Evolutionary conservation across 306 rosid species (phyloP).

Genomic region (Fragaria iinumae): DNA sequence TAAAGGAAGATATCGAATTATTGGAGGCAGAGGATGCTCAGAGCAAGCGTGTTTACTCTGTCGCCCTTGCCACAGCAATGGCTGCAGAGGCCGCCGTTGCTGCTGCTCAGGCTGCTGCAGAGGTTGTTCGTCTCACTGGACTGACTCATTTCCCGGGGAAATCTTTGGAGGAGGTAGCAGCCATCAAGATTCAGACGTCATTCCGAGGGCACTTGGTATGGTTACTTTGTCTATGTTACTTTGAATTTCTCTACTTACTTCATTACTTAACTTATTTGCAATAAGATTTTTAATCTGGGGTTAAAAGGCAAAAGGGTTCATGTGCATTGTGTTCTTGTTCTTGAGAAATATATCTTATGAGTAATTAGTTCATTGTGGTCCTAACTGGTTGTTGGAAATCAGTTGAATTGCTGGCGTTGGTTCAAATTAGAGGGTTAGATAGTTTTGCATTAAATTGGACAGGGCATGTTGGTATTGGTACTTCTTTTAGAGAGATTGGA

Average conservation of each 20-base stretch:
- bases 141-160: constrained; percentile 34
- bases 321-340: too few relatives aligned
- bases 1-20: constrained; percentile 31
- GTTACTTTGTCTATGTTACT: neutral
- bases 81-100: constrained; percentile 91
- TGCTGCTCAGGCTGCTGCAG: constrained; percentile 76
- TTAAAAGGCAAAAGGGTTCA: neutral
- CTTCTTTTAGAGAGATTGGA: neutral
- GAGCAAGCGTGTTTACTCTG: constrained; percentile 65
- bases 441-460: neutral
- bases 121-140: constrained; percentile 49
- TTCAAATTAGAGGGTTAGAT: constrained; percentile 2
- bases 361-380: neutral
- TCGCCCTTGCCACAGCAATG: constrained; percentile 75
- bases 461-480: constrained; percentile 2
- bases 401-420: constrained; percentile 9
- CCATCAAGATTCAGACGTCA: constrained; percentile 68
- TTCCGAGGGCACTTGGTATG: constrained; percentile 76
- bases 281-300: neutral
- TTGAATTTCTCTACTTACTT: neutral
- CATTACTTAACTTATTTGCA: neutral
- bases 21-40: constrained; percentile 49
- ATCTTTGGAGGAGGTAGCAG: constrained; percentile 51
- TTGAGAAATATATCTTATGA: neutral
- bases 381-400: neutral